Evolutionary conservation across 176 grass and related monocot genomes (phyloP).

Genomic region (Cocos nucifera): DNA sequence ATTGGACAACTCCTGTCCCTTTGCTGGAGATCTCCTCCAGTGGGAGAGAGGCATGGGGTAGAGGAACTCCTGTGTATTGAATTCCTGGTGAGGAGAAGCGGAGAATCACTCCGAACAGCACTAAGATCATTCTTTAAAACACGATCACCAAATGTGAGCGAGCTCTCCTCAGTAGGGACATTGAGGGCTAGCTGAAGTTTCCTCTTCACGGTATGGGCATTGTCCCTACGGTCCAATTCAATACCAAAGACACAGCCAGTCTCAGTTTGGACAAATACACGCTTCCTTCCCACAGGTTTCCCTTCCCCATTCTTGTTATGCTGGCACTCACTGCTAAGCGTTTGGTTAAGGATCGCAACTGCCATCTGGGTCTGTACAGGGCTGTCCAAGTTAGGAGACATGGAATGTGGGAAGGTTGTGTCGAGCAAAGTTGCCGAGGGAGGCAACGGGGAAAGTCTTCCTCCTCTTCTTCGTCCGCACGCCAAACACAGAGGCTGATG

Average conservation of each 20-base stretch:
- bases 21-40: background rate
- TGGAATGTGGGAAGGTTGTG: background rate
- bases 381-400: conserved; percentile 13
- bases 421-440: background rate
- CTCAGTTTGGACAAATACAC: conserved; percentile 12
- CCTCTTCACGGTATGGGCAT: conserved; percentile 20
- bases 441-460: background rate
- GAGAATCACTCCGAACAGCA: conserved; percentile 1
- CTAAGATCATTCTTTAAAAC: conserved; percentile 21
- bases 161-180: conserved; percentile 17
- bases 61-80: conserved; percentile 17
- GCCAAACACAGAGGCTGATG: conserved; percentile 19
- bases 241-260: conserved; percentile 2
- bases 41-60: conserved; percentile 9
- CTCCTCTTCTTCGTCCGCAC: conserved; percentile 21
- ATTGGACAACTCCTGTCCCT: conserved; percentile 10
- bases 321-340: background rate
- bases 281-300: conserved; percentile 6
- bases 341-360: background rate
- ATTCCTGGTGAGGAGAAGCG: conserved; percentile 8
- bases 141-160: conserved; percentile 11
- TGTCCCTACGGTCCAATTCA: conserved; percentile 10
- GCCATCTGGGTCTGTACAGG: conserved; percentile 17
- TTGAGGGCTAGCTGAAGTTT: conserved; percentile 17
- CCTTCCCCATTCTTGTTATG: background rate